Evolutionary conservation across 495 filamentous ascomycete species (phyloP), one percentile per base, ranked within the genome.

Genomic region (Penicillium coffeae): DNA sequence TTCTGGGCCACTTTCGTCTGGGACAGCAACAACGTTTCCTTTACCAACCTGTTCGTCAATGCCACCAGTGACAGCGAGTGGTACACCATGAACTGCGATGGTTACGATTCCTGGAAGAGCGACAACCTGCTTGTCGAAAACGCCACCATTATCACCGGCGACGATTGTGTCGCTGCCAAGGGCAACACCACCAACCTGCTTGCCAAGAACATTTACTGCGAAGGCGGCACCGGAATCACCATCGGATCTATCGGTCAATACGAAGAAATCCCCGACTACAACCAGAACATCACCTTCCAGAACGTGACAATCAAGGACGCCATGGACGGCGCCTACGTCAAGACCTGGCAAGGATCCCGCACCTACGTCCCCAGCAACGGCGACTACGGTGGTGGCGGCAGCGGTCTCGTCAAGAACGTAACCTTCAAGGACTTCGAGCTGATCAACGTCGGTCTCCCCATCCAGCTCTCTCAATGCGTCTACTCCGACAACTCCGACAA

Each of bases 391-490:
- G 58, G 58, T 16, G 58, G 58, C 18, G 58, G 58, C 1, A 37
- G 20, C 9, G 69, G 76, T 32, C 60, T 65, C 50, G 67, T 79
- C 13, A 63, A 66, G 45, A 78, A 80, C 59, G 59, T 81, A 20
- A 75, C 76, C 5, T 78, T 79, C 58, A 51, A 58, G 27, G 74
- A 80, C 64, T 71, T 79, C 40, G 38, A 51, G 14, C 51, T 75
- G 50, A 52, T 58, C 16, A 68, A 78, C 27, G 74, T 74, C 53
- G 71, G 74, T 68, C 77, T 66, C n/a, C 78, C 78, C 13, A 78
- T 81, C 45, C 78, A 81, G 56, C 68, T 83, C 21, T 76, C 75
- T 8, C 63, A 71, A n/a, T 83, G 79, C 54, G 80, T 80, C 49
- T 83, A 81, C 65, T 72, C 69, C 3, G 57, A 48, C 32, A 45